These are phyloP conservation scores for Aspergillus brasiliensis DNA, from an alignment of 2,329 filamentous ascomycete species.

Conservation along the genomic window DNA sequence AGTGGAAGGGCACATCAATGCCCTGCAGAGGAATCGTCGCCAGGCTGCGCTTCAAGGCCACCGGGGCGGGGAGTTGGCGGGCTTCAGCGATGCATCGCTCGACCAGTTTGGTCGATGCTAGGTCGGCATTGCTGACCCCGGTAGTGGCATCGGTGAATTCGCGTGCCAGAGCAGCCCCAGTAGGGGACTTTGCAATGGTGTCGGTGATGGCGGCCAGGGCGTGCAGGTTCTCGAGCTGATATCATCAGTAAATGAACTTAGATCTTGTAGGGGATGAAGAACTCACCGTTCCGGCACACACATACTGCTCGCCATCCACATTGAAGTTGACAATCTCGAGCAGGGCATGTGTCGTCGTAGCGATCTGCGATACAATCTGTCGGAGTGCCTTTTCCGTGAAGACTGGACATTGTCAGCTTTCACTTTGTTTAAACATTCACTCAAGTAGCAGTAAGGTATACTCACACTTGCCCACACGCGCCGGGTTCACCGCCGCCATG, in stretches of 20 bases:
- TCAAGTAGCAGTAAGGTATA: conserved; percentile 57
- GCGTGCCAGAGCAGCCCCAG: background rate
- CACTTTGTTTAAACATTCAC: background rate
- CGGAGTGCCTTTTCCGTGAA: background rate
- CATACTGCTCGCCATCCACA: conserved; percentile 66
- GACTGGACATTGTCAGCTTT: background rate
- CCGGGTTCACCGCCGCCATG: conserved; percentile 97
- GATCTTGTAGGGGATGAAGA: too few species aligned
- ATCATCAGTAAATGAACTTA: background rate
- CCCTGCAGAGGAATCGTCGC: conserved; percentile 7
- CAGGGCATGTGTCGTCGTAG: conserved; percentile 86
- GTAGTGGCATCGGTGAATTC: background rate
- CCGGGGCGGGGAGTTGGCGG: background rate
- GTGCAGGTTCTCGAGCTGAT: conserved; percentile 3
- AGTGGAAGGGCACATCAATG: conserved; percentile 12
- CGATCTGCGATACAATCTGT: conserved; percentile 56
- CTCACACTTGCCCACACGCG: conserved; percentile 72
- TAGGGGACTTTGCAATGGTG: background rate
- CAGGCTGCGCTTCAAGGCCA: background rate
- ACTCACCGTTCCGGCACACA: conserved; percentile 58
- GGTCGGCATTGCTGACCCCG: background rate
- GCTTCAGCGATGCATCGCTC: background rate
- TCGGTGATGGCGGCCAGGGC: background rate
- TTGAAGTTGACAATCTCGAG: conserved; percentile 96
- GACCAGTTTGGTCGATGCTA: background rate